Conservation (phyloP, 139 green algal genomes). For the Klebsormidium nitens region DNA sequence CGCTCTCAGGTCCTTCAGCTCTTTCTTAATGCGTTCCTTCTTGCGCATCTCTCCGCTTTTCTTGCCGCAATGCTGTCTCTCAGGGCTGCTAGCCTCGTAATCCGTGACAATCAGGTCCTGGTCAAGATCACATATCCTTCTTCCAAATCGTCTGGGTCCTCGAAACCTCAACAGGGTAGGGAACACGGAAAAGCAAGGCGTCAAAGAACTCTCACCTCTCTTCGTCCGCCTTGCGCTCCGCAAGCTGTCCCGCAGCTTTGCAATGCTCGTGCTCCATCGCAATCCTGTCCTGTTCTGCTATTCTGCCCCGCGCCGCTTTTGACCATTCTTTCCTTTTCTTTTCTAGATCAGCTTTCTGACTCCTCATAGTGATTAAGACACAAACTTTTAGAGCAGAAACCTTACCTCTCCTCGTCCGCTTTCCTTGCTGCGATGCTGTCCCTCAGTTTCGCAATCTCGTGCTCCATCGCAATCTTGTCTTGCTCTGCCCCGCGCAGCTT, state of each 20-base stretch:
- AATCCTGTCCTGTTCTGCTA: conserved; percentile 57
- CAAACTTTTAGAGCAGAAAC: no score
- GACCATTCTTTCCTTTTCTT: conserved; percentile 59
- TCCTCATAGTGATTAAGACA: no score
- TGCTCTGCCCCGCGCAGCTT: conserved; percentile 59
- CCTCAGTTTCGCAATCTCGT: conserved; percentile 55
- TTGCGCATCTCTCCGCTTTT: conserved; percentile 51
- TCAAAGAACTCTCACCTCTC: conserved; percentile 44
- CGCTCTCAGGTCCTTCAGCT: conserved; percentile 37
- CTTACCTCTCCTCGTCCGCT: conserved; percentile 59
- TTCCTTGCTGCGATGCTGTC: conserved; percentile 59
- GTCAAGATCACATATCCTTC: no score
- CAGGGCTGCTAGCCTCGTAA: conserved; percentile 53
- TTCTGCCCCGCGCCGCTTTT: conserved; percentile 62
- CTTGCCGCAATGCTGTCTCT: conserved; percentile 57
- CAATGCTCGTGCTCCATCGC: conserved; percentile 60
- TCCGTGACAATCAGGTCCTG: conserved; percentile 57
- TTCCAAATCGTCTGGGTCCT: no score
- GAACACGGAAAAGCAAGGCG: no score
- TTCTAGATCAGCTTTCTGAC: no score
- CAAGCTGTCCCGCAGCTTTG: conserved; percentile 54
- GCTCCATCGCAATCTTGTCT: conserved; percentile 59
- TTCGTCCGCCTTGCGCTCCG: no score
- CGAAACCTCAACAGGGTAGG: no score
- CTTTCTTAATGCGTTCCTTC: conserved; percentile 67